Conservation (phyloP, 1,284 basidiomycete genomes). For the Caloboletus firmus region DNA sequence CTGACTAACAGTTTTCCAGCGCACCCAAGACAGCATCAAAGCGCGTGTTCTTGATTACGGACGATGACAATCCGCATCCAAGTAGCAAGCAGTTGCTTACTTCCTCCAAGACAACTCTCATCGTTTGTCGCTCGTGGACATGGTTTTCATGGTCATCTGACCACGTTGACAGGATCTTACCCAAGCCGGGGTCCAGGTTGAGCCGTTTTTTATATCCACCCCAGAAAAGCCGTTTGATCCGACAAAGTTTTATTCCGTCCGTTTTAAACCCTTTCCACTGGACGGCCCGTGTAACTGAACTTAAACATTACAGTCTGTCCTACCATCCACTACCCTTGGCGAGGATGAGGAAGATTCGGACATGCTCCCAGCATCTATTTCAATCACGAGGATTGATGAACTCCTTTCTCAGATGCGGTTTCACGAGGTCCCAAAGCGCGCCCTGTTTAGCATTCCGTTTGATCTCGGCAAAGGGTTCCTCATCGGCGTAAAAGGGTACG, state of each 20-base stretch:
- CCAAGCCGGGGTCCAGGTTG: slow-evolving; percentile 79
- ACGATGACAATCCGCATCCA: slow-evolving; percentile 72
- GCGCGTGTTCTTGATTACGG: slow-evolving; percentile 90
- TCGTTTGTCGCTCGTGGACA: slow-evolving; percentile 43
- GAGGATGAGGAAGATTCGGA: slow-evolving; percentile 44
- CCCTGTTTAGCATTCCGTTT: slow-evolving; percentile 81
- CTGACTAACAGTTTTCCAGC: slow-evolving; percentile 40
- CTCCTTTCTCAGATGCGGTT: slow-evolving; percentile 83
- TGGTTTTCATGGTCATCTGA: slow-evolving; percentile 4
- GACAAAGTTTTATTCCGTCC: slow-evolving; percentile 81
- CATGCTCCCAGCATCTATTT: slow-evolving; percentile 63
- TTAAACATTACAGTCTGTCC: slow-evolving; percentile 48
- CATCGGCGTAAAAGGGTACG: slow-evolving; percentile 90
- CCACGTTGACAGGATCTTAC: slow-evolving; percentile 64
- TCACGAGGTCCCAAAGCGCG: slow-evolving; percentile 86
- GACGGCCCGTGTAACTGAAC: slow-evolving; percentile 9
- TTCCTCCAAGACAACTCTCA: slow-evolving; percentile 68
- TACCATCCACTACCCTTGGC: slow-evolving; percentile 55
- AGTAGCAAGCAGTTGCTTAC: slow-evolving; percentile 56
- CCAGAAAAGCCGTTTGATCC: slow-evolving; percentile 71
- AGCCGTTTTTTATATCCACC: slow-evolving; percentile 90
- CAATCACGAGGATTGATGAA: slow-evolving; percentile 72
- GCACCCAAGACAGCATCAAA: slow-evolving; percentile 86
- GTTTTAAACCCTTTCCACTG: slow-evolving; percentile 27
- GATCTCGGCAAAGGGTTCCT: slow-evolving; percentile 78